Conservation (phyloP, 2,329 filamentous ascomycete genomes). For the Cercospora sp. region DNA sequence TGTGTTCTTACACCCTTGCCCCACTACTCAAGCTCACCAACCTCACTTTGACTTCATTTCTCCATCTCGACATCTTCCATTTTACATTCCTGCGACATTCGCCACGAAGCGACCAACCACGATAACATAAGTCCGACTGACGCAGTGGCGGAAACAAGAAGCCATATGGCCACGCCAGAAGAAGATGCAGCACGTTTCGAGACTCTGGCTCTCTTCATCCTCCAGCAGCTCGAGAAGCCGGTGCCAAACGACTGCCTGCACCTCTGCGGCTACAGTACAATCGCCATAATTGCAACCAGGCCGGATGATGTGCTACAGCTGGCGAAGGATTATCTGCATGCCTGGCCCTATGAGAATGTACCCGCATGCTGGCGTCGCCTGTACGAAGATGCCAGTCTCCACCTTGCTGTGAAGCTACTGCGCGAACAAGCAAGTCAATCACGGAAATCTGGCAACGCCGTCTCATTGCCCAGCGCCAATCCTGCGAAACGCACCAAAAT, state of each 20-base stretch:
- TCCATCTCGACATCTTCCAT: not conserved
- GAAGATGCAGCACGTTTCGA: constrained; percentile 5
- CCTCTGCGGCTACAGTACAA: constrained; percentile 45
- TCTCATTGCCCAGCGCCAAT: not conserved
- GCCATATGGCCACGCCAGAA: constrained; percentile 6
- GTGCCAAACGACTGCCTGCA: constrained; percentile 37
- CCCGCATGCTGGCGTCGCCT: constrained; percentile 68
- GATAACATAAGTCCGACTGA: not conserved
- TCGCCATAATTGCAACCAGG: constrained; percentile 40
- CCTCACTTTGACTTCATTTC: not conserved
- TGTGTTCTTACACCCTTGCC: not conserved
- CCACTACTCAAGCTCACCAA: constrained; percentile 1
- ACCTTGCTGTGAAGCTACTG: constrained; percentile 53
- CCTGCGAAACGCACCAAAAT: constrained; percentile 3
- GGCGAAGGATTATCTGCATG: constrained; percentile 67
- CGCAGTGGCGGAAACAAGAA: not conserved
- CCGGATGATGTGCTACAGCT: constrained; percentile 58
- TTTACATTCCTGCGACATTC: not conserved
- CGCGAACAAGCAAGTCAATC: not conserved
- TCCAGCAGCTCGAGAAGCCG: constrained; percentile 15
- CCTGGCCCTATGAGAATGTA: constrained; percentile 66
- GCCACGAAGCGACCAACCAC: not conserved
- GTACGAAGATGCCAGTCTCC: constrained; percentile 69
- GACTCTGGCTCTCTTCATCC: constrained; percentile 3
- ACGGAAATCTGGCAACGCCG: not conserved